phyloP scores from a whole-genome alignment of 192 early-diverging fungal species.

The Coemansia sp. region DNA sequence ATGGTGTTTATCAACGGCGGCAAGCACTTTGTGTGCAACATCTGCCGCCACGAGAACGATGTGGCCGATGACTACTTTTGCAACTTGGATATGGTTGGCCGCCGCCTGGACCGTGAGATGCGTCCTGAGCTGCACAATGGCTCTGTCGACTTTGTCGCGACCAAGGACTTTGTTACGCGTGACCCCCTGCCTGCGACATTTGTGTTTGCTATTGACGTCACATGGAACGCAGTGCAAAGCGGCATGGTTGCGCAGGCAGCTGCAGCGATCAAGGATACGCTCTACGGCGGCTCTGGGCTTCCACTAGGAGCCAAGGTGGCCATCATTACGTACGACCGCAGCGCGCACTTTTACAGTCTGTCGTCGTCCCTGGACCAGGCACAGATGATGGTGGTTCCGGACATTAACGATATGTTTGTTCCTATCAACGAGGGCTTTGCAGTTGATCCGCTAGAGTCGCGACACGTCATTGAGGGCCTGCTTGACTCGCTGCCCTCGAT shows the following conservation, averaged over 20 bases:
- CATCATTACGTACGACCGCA: slow-evolving; percentile 86
- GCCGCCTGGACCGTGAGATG: slow-evolving; percentile 76
- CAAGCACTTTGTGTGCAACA: slow-evolving; percentile 88
- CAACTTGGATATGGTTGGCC: slow-evolving; percentile 89
- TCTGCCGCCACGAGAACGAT: slow-evolving; percentile 83
- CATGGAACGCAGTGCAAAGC: slow-evolving; percentile 78
- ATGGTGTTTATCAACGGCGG: slow-evolving; percentile 88
- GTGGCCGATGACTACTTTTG: slow-evolving; percentile 89
- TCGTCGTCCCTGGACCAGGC: slow-evolving; percentile 76
- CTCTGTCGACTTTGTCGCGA: slow-evolving; percentile 86
- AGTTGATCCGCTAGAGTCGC: slow-evolving; percentile 81
- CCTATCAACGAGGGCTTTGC: slow-evolving; percentile 88
- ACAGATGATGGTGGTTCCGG: slow-evolving; percentile 93
- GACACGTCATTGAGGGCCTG: slow-evolving; percentile 73
- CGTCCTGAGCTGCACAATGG: slow-evolving; percentile 88
- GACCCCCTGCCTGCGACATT: slow-evolving; percentile 67
- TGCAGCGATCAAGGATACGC: slow-evolving; percentile 61
- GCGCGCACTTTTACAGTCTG: slow-evolving; percentile 94
- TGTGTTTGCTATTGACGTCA: slow-evolving; percentile 95
- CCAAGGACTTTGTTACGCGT: slow-evolving; percentile 64
- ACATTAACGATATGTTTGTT: slow-evolving; percentile 90
- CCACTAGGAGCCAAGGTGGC: slow-evolving; percentile 67
- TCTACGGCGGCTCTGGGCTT: slow-evolving; percentile 62
- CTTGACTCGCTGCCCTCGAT: slow-evolving; percentile 78
- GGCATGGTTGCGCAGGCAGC: slow-evolving; percentile 74